These are phyloP conservation scores for Buxus sempervirens DNA, from an alignment of 164 flowering plant genomes.

Conservation along the genomic window DNA sequence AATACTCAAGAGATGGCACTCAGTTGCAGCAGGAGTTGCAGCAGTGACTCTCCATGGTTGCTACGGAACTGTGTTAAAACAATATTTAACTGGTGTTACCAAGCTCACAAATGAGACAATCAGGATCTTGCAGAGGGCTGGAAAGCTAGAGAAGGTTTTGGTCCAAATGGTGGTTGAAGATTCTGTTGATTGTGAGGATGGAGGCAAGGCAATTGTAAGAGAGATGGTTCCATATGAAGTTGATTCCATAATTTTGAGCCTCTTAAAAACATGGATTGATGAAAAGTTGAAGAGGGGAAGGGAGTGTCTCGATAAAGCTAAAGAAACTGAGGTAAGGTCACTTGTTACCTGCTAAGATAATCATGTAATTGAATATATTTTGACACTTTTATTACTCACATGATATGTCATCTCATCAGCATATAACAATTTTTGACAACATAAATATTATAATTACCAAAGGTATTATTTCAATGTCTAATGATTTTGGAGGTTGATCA, in stretches of 20 bases:
- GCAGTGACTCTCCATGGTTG: conserved; percentile 79
- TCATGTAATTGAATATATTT: too few species aligned
- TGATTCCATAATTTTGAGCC: conserved; percentile 49
- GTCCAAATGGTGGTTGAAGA: conserved; percentile 91
- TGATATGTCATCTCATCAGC: background rate
- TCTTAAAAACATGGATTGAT: conserved; percentile 63
- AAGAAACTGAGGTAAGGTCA: conserved; percentile 70
- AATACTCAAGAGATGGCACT: conserved; percentile 73
- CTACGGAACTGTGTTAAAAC: conserved; percentile 69
- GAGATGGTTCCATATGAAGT: conserved; percentile 89
- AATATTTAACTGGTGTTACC: conserved; percentile 46
- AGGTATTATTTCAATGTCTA: background rate
- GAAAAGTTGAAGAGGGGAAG: conserved; percentile 46
- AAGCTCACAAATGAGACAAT: conserved; percentile 44
- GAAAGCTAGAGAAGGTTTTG: conserved; percentile 71
- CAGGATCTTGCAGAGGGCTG: conserved; percentile 67
- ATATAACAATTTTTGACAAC: background rate
- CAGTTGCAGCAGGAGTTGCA: conserved; percentile 70
- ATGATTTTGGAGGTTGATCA: background rate
- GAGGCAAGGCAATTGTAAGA: conserved; percentile 67
- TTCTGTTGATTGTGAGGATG: conserved; percentile 74
- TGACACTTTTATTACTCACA: too few species aligned
- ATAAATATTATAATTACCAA: background rate
- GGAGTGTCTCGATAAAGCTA: conserved; percentile 53
- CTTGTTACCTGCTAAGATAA: too few species aligned